phyloP scores from a whole-genome alignment of 2,329 filamentous ascomycete genomes.

The Lecanicillium sp. region DNA sequence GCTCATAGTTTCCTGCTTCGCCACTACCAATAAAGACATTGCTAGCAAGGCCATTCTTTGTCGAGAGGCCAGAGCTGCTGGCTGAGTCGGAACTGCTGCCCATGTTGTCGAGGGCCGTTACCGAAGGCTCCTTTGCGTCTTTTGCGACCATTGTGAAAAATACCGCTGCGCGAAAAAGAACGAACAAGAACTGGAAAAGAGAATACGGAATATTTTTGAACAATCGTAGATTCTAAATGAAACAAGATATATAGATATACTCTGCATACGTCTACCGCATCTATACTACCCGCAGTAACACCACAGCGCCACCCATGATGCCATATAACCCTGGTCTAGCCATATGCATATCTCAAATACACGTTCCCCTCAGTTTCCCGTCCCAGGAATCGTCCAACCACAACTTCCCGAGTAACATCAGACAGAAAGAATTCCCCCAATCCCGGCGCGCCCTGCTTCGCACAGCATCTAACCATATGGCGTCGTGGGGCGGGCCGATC shows the following conservation, averaged over 20 bases:
- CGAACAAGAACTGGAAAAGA: too few relatives aligned
- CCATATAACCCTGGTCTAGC: slow-evolving; percentile 5
- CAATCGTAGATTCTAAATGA: too few relatives aligned
- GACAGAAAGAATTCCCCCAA: too few relatives aligned
- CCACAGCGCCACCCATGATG: slow-evolving; percentile 2
- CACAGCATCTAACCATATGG: slow-evolving; percentile 2
- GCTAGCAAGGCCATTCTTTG: background rate
- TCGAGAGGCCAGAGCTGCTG: background rate
- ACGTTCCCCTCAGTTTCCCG: background rate
- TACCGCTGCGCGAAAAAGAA: too few relatives aligned
- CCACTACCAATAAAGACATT: slow-evolving; percentile 8
- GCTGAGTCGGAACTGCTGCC: slow-evolving; percentile 5
- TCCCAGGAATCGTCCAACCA: background rate
- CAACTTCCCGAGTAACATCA: background rate
- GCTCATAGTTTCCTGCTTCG: slow-evolving; percentile 33
- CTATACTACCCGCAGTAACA: background rate
- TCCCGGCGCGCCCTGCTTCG: too few relatives aligned
- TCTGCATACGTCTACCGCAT: background rate
- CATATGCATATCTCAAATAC: background rate
- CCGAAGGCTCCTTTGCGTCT: background rate
- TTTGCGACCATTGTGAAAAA: background rate
- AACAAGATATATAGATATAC: background rate
- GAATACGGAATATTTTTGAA: too few relatives aligned
- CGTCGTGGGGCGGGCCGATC: slow-evolving; percentile 13
- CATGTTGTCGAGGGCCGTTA: slow-evolving; percentile 3